Evolutionary conservation across 2,329 filamentous ascomycete species (phyloP), one percentile per base, ranked within the genome.

Genomic region (Aspergillus eucalypticola): DNA sequence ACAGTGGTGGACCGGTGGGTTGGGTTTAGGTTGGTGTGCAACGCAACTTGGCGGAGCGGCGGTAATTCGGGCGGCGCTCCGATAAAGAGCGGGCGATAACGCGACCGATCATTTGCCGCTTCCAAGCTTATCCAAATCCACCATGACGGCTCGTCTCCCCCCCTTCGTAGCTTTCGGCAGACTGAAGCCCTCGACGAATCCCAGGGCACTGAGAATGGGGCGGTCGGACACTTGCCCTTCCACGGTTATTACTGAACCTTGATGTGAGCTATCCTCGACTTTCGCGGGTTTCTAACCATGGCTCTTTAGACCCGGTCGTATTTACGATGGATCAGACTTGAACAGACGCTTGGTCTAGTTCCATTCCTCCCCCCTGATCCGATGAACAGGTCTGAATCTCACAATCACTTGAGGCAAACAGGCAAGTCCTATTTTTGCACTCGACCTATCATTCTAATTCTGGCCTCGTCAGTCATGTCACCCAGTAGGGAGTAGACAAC

Each of bases 61-160:
- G 39, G 51, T 60, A 53, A 60, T n/a, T 60, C 53, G 56, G 58
- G 38, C 53, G 35, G 38, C 2, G 32, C 10, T 35, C 32, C 32
- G 32, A 35, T 35, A 35, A 35, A 35, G 32, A 35, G 32, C 32
- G 32, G 11, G 17, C 25, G 46, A 50, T 29, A 50, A 50, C 46
- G 46, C 15, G 46, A 25, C 39, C 17, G 27, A 29, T n/a, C 46
- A 25, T 29, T 15, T 27, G 21, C 32, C 32, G 32, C 32, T 35
- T 35, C 11, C 32, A 35, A 35, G 32, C 32, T 35, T 35, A 35
- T 35, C 32, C 10, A 35, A 13, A 11, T 35, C 32, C 32, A 35
- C 32, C 32, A 35, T 13, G 32, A 35, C 32, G 32, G 32, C 32
- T 27, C 32, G 32, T 13, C 11, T 15, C 32, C 19, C 32, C 32